These are phyloP conservation scores for Adiantum capillusveneris DNA, from an alignment of 75 land plant species.

Conservation along the genomic window DNA sequence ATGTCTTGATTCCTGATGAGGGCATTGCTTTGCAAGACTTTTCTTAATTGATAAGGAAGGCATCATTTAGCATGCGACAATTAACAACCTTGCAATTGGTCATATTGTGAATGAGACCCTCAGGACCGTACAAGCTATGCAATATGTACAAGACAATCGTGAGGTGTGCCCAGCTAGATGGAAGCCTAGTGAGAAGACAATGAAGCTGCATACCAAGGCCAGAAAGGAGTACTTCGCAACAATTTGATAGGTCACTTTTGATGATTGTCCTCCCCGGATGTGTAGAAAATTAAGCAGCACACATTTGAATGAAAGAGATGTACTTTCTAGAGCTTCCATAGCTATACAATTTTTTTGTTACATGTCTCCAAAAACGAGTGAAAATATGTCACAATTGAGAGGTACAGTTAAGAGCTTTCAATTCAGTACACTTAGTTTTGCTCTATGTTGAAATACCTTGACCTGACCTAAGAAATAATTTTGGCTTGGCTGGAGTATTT, in stretches of 20 bases:
- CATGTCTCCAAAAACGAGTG: too few species aligned
- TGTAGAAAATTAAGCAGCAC: too few species aligned
- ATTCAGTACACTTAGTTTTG: too few species aligned
- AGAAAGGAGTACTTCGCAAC: constrained; percentile 97
- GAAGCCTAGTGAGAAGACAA: constrained; percentile 98
- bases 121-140: constrained; percentile 95
- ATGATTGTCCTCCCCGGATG: too few species aligned
- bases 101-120: constrained; percentile 95
- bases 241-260: constrained; percentile 19
- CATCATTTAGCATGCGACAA: constrained; percentile 94
- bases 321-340: too few species aligned
- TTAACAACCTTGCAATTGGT: constrained; percentile 97
- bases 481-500: too few species aligned
- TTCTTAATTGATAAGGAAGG: constrained; percentile 98
- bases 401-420: too few species aligned
- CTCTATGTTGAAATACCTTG: too few species aligned
- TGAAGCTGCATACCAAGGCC: constrained; percentile 93
- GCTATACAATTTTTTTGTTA: too few species aligned
- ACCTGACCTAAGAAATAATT: too few species aligned
- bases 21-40: constrained; percentile 85
- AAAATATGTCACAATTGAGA: too few species aligned
- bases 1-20: constrained; percentile 88
- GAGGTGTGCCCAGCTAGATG: constrained; percentile 99
- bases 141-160: constrained; percentile 96
- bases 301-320: too few species aligned